Evolutionary conservation across 768 basidiomycete genomes (phyloP), one percentile per base, ranked within the genome.

Genomic region (Mycena sanguinolenta): DNA sequence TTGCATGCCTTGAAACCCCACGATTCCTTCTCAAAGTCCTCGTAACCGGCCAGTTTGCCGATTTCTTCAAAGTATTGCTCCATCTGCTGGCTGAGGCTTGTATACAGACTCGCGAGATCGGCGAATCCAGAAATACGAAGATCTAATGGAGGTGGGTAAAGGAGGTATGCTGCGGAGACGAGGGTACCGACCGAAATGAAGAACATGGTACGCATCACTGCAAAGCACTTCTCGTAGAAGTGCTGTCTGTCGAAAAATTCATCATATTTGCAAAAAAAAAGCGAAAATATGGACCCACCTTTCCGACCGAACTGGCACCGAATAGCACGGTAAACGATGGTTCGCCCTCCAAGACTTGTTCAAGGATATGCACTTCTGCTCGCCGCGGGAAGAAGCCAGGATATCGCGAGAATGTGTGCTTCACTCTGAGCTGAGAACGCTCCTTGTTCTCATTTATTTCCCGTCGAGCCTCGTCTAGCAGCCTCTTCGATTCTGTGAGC

Each of bases 111-210:
- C 1, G 88, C 81, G 14, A 95, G 83, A 75, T 95, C 94, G 3
- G 93, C 93, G 75, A 95, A 95, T 0, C 93, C 94, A 4, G 94
- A 88, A 58, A 95, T 94, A 6, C 94, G 89, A 50, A 96, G 84
- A 78, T 95, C 94, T 34, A 10, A 34, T 34, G 32, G 32, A 34
- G 32, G 73, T 95, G 93, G 75, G 3, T 7, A 39, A 14, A 34
- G 6, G 32, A 10, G 32, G 32, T 5, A 34, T 34, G 32, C 32
- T 34, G 32, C 32, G 6, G 10, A 34, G 10, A 34, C 10, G 32
- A 34, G 4, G 32, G 32, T 34, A 34, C 32, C 32, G 10, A 34
- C 32, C 32, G 32, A 34, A 34, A 10, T 94, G 92, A 57, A 95
- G 85, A 63, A 95, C 92, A 80, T 94, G 92, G 76, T 92, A 95